Evolutionary conservation across 495 filamentous ascomycete genomes (phyloP).

Genomic region (Copromyces sp.): DNA sequence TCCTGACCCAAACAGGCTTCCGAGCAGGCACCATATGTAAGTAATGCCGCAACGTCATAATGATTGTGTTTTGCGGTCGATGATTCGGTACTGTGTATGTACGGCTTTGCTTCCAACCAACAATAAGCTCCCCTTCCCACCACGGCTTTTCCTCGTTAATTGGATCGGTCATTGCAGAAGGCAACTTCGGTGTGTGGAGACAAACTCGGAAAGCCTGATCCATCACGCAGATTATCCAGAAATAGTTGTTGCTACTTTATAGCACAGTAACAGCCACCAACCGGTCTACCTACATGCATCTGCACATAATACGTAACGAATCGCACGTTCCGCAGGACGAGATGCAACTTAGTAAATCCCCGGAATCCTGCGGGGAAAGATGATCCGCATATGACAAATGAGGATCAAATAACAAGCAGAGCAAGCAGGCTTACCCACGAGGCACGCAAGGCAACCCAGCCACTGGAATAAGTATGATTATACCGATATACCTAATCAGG

Average conservation of each 20-base stretch:
- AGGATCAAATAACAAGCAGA: neutral
- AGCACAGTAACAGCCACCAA: neutral
- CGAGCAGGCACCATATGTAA: neutral
- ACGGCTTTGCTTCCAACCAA: neutral
- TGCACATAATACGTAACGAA: neutral
- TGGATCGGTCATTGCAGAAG: neutral
- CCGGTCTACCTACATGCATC: neutral
- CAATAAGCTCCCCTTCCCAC: too few species aligned
- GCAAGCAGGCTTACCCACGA: neutral
- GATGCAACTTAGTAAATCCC: neutral
- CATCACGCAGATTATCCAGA: neutral
- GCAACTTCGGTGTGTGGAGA: neutral
- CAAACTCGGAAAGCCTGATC: neutral
- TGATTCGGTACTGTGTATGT: neutral
- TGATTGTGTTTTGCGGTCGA: neutral
- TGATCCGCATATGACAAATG: neutral
- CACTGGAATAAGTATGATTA: neutral
- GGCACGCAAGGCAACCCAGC: neutral
- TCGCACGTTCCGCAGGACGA: too few species aligned
- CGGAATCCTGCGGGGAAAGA: neutral
- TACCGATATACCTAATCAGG: neutral
- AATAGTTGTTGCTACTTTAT: neutral
- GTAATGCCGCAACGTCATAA: neutral
- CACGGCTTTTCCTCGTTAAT: neutral
- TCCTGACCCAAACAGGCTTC: neutral